Conservation (phyloP, 164 flowering plant genomes). For the Akebia trifoliata region DNA sequence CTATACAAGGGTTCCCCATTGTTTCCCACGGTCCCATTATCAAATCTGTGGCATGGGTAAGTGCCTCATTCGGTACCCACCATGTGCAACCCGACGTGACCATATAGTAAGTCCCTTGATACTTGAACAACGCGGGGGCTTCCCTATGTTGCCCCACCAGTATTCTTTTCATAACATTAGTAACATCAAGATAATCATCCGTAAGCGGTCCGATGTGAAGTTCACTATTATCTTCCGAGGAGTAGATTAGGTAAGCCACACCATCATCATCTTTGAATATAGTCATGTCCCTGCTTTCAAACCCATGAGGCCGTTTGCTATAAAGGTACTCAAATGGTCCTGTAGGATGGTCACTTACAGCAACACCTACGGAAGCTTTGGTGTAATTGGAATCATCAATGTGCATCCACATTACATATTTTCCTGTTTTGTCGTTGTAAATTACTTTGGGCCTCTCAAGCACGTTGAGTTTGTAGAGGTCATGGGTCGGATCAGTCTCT, state of each 20-base stretch:
- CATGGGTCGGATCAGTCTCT: conserved; percentile 66
- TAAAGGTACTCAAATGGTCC: conserved; percentile 85
- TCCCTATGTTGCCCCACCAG: conserved; percentile 84
- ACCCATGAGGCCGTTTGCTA: conserved; percentile 84
- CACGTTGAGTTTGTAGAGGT: conserved; percentile 77
- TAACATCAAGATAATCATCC: conserved; percentile 75
- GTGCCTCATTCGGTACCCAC: conserved; percentile 94
- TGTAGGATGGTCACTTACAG: conserved; percentile 67
- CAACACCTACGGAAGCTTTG: conserved; percentile 84
- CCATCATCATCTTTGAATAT: conserved; percentile 91
- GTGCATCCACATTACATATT: conserved; percentile 99
- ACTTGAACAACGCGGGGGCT: conserved; percentile 92
- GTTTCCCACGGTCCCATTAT: conserved; percentile 96
- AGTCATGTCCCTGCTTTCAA: conserved; percentile 94
- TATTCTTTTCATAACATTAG: conserved; percentile 43
- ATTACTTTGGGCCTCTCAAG: conserved; percentile 97
- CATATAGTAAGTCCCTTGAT: conserved; percentile 87
- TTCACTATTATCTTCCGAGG: conserved; percentile 88
- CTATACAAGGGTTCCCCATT: conserved; percentile 85
- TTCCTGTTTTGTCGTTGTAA: conserved; percentile 63
- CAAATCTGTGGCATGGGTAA: conserved; percentile 90
- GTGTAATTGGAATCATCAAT: conserved; percentile 91
- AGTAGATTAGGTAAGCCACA: conserved; percentile 77
- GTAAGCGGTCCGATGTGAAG: conserved; percentile 86
- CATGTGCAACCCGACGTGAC: conserved; percentile 95